Base-by-base conservation (phyloP, 495 filamentous ascomycete genomes). In the Darksidea phi region DNA sequence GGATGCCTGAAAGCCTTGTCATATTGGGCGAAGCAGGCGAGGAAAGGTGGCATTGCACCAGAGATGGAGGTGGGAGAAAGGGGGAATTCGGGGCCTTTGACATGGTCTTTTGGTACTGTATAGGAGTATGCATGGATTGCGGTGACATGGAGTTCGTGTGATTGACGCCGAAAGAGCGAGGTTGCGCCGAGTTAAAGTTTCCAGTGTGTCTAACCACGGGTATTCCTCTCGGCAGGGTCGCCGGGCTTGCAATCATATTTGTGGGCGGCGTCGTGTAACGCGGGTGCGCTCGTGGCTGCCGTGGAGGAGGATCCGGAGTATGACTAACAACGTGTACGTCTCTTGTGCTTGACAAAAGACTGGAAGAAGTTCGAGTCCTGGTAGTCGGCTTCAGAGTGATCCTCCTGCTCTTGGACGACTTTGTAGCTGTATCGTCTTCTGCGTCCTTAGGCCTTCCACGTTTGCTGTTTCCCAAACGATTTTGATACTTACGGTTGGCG, bases 391-490 rank as follows among this genome's bases (percentile, higher is more conserved):
- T 43, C 18, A 20, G 6, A 43, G 13, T 15, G 41, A 13, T 15
- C 41, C 15, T 43, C 41, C 41, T 15, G 18, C 15, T n/a, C 15
- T 43, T 43, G 41, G 15, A n/a, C 3, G 41, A 15, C 41, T 20
- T 43, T 20, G 3, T 20, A 43, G 13, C 15, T 7, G 36, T 6
- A 6, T 43, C 41, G 4, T 15, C 13, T 3, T 15, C 38, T 12
- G 38, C 32, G 12, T 49, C 28, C 46, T 49, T 64, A 2, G 17
- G 28, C 20, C 53, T 49, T 4, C 54, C 54, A 25, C 61, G 51
- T 26, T 64, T 64, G 36, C 61, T 58, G 34, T 64, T 64, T 1
- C 61, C 61, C 20, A 47, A 36, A 1, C 61, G 46, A 24, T 64
- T 64, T 3, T 26, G 17, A 38, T 49, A 10, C 49, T 64, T 64